Evolutionary conservation across 2,329 filamentous ascomycete species (phyloP).

Genomic region (Lachnellula occidentalis): DNA sequence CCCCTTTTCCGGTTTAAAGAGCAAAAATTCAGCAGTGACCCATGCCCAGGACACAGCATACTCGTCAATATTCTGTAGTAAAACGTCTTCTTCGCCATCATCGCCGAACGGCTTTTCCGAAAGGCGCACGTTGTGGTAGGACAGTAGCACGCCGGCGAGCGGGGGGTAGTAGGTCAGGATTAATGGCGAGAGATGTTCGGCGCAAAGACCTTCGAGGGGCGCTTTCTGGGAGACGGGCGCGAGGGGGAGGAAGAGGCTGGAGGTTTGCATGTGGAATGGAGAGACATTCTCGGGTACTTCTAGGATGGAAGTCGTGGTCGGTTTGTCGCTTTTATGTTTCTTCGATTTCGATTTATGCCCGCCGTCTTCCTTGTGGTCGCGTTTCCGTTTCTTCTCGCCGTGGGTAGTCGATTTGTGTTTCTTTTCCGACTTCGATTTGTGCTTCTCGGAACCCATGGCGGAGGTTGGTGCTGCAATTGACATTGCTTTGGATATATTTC

Average conservation of each 20-base stretch:
- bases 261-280: slow-evolving; percentile 73
- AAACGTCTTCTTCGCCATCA: slow-evolving; percentile 41
- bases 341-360: slow-evolving; percentile 41
- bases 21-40: slow-evolving; percentile 79
- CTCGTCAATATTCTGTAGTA: slow-evolving; percentile 61
- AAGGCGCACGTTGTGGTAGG: slow-evolving; percentile 64
- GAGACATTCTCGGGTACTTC: slow-evolving; percentile 36
- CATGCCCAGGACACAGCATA: slow-evolving; percentile 83
- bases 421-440: slow-evolving; percentile 29
- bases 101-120: slow-evolving; percentile 51
- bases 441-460: slow-evolving; percentile 21
- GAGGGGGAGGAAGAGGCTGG: slow-evolving; percentile 74
- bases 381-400: slow-evolving; percentile 39
- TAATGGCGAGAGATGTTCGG: slow-evolving; percentile 69
- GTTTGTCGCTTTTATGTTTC: slow-evolving; percentile 38
- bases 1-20: slow-evolving; percentile 73
- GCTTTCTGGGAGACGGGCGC: slow-evolving; percentile 65
- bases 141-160: slow-evolving; percentile 68
- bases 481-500: slow-evolving; percentile 12
- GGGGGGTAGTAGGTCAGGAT: slow-evolving; percentile 71
- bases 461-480: slow-evolving; percentile 22
- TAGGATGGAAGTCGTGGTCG: slow-evolving; percentile 20
- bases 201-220: slow-evolving; percentile 64
- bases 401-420: slow-evolving; percentile 32
- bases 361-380: slow-evolving; percentile 34